Base-by-base conservation (phyloP, 768 basidiomycete species). In the Pulveroboletus sp. region DNA sequence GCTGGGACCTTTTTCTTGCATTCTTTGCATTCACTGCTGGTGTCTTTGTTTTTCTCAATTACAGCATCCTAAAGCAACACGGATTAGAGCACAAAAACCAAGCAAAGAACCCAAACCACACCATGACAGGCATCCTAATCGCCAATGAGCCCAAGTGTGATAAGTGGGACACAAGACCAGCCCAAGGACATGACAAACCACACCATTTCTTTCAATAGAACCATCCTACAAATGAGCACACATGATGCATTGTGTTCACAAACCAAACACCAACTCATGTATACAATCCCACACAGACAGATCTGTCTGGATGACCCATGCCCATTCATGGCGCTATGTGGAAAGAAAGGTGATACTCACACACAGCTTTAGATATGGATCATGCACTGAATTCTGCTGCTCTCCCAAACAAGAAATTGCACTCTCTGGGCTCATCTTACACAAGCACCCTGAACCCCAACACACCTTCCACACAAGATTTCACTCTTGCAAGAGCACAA, bases 111-210 rank as follows among this genome's bases (percentile, higher is more conserved):
- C 5, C 5, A 16, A 23, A 37, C 14, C 42, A 16, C n/a, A 65
- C 64, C 51, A 65, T 64, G 23, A 67, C 56, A 33, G 62, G 53
- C 17, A 65, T 61, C 46, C 66, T 63, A 33, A 61, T 32, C 5
- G 48, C 51, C 17, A 61, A 56, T 41, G 40, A 63, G 47, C 4
- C 25, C 51, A n/a, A 59, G 41, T 6, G 51, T 29, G 27, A 58
- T 36, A n/a, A 67, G 48, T 6, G 60, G 62, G 12, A 52, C 44
- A 33, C 57, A 66, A 7, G 61, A 64, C 64, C 64, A 67, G n/a
- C n/a, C n/a, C n/a, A n/a, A n/a, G 35, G 48, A 61, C 51, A 58
- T 56, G 12, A 55, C 37, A 2, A 53, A 49, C 50, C 42, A 48
- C 20, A 50, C 7, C 7, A 32, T 39, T 31, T 59, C 43, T 24